Conservation (phyloP, 2,329 filamentous ascomycete genomes). For the Fusarium domesticum region DNA sequence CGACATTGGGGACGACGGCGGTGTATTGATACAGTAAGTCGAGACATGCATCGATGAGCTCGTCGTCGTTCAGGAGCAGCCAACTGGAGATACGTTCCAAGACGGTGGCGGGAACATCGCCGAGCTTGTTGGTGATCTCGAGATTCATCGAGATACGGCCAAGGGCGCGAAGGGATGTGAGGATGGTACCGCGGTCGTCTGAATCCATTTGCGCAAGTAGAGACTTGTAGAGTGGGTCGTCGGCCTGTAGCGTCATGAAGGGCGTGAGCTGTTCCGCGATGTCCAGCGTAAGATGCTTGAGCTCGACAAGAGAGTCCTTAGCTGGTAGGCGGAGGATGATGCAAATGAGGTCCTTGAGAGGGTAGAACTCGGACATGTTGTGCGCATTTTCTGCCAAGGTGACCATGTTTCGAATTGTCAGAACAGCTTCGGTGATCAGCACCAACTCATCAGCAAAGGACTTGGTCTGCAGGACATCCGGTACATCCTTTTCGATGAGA, state of each 20-base stretch:
- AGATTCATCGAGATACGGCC: slow-evolving; percentile 86
- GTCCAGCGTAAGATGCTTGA: slow-evolving; percentile 88
- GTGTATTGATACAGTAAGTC: slow-evolving; percentile 98
- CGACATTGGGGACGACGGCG: slow-evolving; percentile 78
- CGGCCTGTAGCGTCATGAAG: slow-evolving; percentile 67
- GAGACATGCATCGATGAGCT: slow-evolving; percentile 80
- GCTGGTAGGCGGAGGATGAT: slow-evolving; percentile 76
- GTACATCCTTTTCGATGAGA: slow-evolving; percentile 57
- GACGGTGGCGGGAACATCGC: slow-evolving; percentile 62
- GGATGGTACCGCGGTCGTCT: slow-evolving; percentile 75
- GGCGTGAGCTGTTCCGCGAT: slow-evolving; percentile 88
- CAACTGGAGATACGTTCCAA: slow-evolving; percentile 69
- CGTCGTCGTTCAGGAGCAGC: slow-evolving; percentile 82
- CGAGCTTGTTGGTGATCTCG: slow-evolving; percentile 73
- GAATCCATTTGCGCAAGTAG: slow-evolving; percentile 64
- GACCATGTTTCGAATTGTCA: slow-evolving; percentile 95
- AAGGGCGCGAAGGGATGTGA: slow-evolving; percentile 77
- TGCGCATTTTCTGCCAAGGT: slow-evolving; percentile 83
- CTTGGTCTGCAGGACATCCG: slow-evolving; percentile 69
- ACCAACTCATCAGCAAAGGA: slow-evolving; percentile 69
- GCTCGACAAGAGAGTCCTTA: slow-evolving; percentile 69
- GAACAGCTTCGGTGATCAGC: slow-evolving; percentile 77
- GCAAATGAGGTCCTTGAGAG: slow-evolving; percentile 78
- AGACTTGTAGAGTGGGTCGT: slow-evolving; percentile 76
- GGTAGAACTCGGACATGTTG: slow-evolving; percentile 71